These are phyloP conservation scores for Triticum monococcum DNA, from an alignment of 176 grass and related monocot species.

Conservation along the genomic window DNA sequence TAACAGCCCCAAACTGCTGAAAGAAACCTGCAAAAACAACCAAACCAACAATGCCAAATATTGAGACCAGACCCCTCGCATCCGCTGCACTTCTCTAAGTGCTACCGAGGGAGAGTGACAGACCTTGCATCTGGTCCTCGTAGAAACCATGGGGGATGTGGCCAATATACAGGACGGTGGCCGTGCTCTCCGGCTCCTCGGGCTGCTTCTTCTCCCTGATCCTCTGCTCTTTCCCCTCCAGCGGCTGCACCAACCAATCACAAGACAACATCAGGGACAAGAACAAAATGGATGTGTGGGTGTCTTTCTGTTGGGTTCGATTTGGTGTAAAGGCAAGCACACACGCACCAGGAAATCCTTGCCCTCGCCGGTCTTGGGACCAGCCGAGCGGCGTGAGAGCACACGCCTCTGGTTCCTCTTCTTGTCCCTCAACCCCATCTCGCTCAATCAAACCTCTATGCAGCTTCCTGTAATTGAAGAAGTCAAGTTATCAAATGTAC, in stretches of 20 bases:
- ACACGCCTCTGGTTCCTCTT: conserved; percentile 63
- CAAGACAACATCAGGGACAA: not conserved
- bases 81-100: not conserved
- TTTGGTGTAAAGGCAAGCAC: not conserved
- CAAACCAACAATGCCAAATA: not conserved
- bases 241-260: conserved; percentile 38
- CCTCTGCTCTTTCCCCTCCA: conserved; percentile 59
- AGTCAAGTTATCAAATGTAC: not conserved
- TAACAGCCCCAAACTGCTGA: conserved; percentile 78
- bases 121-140: conserved; percentile 92
- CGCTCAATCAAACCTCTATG: not conserved
- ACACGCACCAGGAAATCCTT: conserved; percentile 44
- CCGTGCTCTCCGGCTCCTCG: conserved; percentile 55
- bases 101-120: too few relatives aligned
- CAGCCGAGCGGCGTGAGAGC: conserved; percentile 38
- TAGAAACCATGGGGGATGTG: conserved; percentile 98
- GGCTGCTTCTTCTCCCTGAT: conserved; percentile 31
- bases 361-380: conserved; percentile 33
- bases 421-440: conserved; percentile 54
- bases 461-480: not conserved
- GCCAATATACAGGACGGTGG: conserved; percentile 73
- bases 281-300: not conserved
- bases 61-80: not conserved
- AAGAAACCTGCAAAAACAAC: conserved; percentile 63
- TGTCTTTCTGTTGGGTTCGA: not conserved